These are phyloP conservation scores for Salicornia ramosissima DNA, from an alignment of 148 eudicot genomes.

Conservation along the genomic window DNA sequence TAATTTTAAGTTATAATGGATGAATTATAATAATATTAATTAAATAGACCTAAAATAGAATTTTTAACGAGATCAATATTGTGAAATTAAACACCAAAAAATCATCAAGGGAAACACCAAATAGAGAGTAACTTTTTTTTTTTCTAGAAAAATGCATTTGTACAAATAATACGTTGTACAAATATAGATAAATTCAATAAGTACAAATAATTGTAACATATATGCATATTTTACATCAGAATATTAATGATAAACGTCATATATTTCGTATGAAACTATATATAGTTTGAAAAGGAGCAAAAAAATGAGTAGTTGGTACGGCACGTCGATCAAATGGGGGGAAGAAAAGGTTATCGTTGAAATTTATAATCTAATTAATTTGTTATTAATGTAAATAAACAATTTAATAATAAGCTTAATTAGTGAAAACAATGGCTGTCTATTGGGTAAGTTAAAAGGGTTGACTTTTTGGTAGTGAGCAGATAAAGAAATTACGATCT, in stretches of 20 bases:
- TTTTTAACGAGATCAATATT: too few relatives aligned
- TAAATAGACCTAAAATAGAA: too few relatives aligned
- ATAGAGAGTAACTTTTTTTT: too few relatives aligned
- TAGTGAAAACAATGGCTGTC: neutral
- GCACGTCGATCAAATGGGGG: constrained; percentile 32
- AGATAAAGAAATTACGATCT: constrained; percentile 5
- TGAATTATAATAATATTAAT: too few relatives aligned
- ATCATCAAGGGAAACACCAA: too few relatives aligned
- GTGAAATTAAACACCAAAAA: too few relatives aligned
- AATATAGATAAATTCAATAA: neutral
- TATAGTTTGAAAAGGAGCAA: constrained; percentile 24
- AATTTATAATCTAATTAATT: too few relatives aligned
- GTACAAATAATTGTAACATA: neutral
- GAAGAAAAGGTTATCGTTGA: constrained; percentile 17
- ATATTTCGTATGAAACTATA: neutral
- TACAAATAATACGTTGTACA: neutral
- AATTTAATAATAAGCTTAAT: neutral
- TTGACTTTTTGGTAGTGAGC: constrained; percentile 21
- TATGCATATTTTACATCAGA: neutral
- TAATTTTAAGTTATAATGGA: too few relatives aligned
- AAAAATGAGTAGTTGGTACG: constrained; percentile 31
- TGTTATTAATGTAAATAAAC: constrained; percentile 3
- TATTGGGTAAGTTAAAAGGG: constrained; percentile 26
- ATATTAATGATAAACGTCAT: neutral
- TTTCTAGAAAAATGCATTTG: neutral